Percentiles rank a stretch among this genome's conserved stretches.
phyloP scores from a whole-genome alignment of 768 basidiomycete genomes.

The Russula ochroleuca region DNA sequence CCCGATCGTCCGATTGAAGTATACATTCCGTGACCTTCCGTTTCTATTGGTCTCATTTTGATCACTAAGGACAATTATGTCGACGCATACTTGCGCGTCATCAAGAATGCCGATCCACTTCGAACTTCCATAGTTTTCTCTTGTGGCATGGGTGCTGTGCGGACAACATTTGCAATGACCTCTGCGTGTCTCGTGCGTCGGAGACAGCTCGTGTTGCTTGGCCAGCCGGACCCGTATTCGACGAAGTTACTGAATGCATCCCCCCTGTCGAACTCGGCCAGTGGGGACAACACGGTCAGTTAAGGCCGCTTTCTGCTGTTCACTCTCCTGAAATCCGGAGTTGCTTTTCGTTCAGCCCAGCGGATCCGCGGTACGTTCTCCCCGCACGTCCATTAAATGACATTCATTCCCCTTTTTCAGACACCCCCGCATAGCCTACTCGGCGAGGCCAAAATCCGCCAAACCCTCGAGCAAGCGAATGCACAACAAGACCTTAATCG shows the following conservation, averaged over 20 bases:
- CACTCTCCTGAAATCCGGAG: background rate
- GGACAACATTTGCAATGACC: conserved; percentile 97
- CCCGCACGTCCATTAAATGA: background rate
- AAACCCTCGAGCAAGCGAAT: conserved; percentile 68
- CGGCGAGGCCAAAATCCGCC: conserved; percentile 53
- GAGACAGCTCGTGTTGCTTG: conserved; percentile 56
- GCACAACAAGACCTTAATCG: conserved; percentile 76
- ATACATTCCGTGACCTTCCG: conserved; percentile 21
- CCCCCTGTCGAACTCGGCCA: conserved; percentile 30
- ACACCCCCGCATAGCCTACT: conserved; percentile 36
- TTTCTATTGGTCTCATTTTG: background rate
- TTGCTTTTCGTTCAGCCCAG: conserved; percentile 27
- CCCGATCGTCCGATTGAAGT: conserved; percentile 90
- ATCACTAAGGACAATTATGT: conserved; percentile 81
- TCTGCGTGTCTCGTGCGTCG: conserved; percentile 83
- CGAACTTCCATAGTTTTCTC: conserved; percentile 85
- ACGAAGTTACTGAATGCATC: conserved; percentile 33
- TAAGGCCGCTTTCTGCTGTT: background rate
- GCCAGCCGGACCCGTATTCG: conserved; percentile 76
- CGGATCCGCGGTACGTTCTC: conserved; percentile 16
- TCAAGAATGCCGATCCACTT: conserved; percentile 74
- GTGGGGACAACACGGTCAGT: conserved; percentile 50
- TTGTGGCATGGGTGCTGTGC: conserved; percentile 95
- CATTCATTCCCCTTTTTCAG: background rate
- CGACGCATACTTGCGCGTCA: conserved; percentile 84